Evolutionary conservation across 1,284 basidiomycete species (phyloP).

Genomic region (Omphalotus olearius): DNA sequence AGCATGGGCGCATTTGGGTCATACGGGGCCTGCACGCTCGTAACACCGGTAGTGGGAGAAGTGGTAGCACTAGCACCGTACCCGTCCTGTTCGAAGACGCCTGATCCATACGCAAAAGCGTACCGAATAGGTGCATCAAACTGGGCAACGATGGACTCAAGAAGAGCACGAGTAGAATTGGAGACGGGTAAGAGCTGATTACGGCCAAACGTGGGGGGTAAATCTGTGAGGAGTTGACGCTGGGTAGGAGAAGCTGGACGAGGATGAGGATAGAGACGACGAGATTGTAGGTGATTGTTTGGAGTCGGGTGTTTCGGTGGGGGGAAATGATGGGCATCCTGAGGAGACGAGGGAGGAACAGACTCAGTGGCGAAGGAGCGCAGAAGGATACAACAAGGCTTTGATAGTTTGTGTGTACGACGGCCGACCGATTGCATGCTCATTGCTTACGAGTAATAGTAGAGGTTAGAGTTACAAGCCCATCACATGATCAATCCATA

Average conservation of each 20-base stretch:
- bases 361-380: constrained; percentile 51
- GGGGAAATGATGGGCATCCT: constrained; percentile 30
- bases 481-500: too few relatives aligned
- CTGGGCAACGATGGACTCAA: constrained; percentile 69
- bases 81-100: constrained; percentile 86
- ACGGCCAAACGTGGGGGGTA: constrained; percentile 72
- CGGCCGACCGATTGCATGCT: constrained; percentile 5
- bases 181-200: constrained; percentile 79
- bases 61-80: constrained; percentile 35
- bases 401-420: constrained; percentile 6
- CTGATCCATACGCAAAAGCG: constrained; percentile 94
- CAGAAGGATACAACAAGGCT: constrained; percentile 17
- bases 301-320: constrained; percentile 25
- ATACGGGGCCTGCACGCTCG: constrained; percentile 11
- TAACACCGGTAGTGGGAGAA: constrained; percentile 3
- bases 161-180: constrained; percentile 70
- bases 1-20: constrained; percentile 71
- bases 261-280: constrained; percentile 46
- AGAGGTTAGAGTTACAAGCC: too few relatives aligned
- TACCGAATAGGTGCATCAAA: constrained; percentile 88
- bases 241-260: constrained; percentile 43
- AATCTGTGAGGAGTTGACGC: constrained; percentile 41
- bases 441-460: too few relatives aligned
- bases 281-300: constrained; percentile 22
- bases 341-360: constrained; percentile 28